phyloP scores from a whole-genome alignment of 306 rosid species.

The Citrullus amarus region DNA sequence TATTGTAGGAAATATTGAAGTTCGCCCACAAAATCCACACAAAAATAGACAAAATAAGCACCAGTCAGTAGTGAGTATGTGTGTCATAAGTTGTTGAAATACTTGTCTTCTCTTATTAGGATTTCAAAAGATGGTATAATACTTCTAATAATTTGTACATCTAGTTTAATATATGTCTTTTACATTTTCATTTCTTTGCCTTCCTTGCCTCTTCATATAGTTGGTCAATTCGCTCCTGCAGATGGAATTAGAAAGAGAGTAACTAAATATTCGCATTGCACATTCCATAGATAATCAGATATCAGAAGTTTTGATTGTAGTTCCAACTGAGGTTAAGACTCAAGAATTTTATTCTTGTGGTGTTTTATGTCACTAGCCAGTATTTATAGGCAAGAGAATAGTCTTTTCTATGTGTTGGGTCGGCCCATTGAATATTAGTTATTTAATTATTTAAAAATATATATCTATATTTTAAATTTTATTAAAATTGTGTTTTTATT shows the following conservation, averaged over 20 bases:
- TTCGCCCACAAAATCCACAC: not conserved
- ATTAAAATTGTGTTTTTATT: too few relatives aligned
- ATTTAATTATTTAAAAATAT: too few relatives aligned
- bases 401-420: not conserved
- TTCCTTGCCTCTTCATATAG: slow-evolving; percentile 60
- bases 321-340: not conserved
- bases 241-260: slow-evolving; percentile 8
- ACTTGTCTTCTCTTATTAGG: not conserved
- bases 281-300: not conserved
- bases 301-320: not conserved
- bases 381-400: not conserved
- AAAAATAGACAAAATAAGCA: not conserved
- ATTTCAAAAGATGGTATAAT: not conserved
- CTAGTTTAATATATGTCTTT: not conserved
- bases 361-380: not conserved
- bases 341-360: too few relatives aligned
- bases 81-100: not conserved
- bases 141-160: not conserved
- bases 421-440: too few relatives aligned
- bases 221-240: slow-evolving; percentile 53
- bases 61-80: not conserved
- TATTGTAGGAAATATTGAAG: not conserved
- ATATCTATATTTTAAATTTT: too few relatives aligned
- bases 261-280: not conserved
- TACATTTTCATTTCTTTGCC: slow-evolving; percentile 12